Evolutionary conservation across 2,329 filamentous ascomycete species (phyloP), one percentile per base, ranked within the genome.

Genomic region (Calycina herbarum): DNA sequence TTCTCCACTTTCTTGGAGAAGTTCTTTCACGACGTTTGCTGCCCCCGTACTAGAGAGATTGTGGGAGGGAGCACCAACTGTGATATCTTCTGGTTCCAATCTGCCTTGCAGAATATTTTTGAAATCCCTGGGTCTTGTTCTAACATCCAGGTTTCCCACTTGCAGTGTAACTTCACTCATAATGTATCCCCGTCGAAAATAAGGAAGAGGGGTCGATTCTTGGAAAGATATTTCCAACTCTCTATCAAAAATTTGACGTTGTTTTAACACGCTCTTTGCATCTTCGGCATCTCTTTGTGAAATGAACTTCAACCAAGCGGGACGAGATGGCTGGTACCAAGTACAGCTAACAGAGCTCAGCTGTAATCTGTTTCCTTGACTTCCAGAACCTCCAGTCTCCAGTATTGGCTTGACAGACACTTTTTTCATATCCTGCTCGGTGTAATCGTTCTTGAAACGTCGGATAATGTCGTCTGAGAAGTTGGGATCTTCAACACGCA

Each of bases 321-420:
- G 31, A 8, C 60, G 60, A 42, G 66, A 65, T 31, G 62, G 35
- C 51, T 62, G 33, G 20, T 66, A 65, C 67, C 66, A 67, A 1
- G 62, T 33, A 59, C 66, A 69, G 27, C 24, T 62, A 6, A 69
- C 64, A 10, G 62, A 63, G 11, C 64, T 60, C 5, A 69, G 35
- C 17, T 65, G 62, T n/a, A 69, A 24, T 51, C 60, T 57, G 45
- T 65, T 67, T 31, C 20, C 63, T 6, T 31, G 7, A 0, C 57
- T 20, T 33, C 48, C 61, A 6, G 33, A 20, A n/a, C 5, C 24
- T 27, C 24, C 7, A n/a, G 17, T 20, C 20, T 15, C 20, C 8
- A 38, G 29, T n/a, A 62, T 20, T 40, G 17, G 7, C 42, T 64
- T 66, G 24, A 66, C 61, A 13, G 51, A 59, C 4, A 64, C 57